Evolutionary conservation across 2,329 filamentous ascomycete genomes (phyloP).

Genomic region (Aspergillus arachidicola): DNA sequence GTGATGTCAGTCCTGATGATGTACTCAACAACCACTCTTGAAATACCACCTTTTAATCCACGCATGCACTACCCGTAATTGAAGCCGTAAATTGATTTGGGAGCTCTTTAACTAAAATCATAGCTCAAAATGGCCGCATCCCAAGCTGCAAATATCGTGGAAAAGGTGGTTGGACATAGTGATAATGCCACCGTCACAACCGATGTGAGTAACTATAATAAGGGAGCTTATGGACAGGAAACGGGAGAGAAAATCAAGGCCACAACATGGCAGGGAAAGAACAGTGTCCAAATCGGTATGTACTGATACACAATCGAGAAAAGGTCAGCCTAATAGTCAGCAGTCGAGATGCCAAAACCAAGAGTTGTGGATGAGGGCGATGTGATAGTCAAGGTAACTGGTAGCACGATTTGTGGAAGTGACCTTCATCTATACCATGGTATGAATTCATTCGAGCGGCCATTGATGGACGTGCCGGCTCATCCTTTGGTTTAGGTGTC

Average conservation of each 20-base stretch:
- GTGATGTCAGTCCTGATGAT: conserved; percentile 21
- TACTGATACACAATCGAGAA: not conserved
- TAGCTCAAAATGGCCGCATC: conserved; percentile 56
- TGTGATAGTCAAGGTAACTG: conserved; percentile 78
- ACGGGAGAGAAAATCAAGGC: conserved; percentile 72
- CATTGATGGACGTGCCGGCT: not conserved
- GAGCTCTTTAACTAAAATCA: not conserved
- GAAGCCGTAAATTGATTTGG: not conserved
- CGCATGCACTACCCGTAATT: not conserved
- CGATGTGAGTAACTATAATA: conserved; percentile 68
- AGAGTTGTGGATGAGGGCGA: conserved; percentile 72
- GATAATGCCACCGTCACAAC: conserved; percentile 67
- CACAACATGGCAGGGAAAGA: conserved; percentile 80
- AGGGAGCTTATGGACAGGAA: conserved; percentile 56
- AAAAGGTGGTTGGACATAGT: conserved; percentile 69
- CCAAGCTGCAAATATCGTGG: conserved; percentile 68
- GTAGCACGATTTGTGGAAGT: conserved; percentile 63
- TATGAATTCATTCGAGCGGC: conserved; percentile 10
- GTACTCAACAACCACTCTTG: not conserved
- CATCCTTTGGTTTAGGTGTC: conserved; percentile 32
- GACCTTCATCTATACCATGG: conserved; percentile 58
- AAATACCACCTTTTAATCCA: not conserved
- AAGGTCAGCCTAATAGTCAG: not conserved
- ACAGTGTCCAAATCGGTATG: conserved; percentile 68
- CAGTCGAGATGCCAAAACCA: conserved; percentile 69